Evolutionary conservation across 1,139 yeast genomes (phyloP), one percentile per base, ranked within the genome.

Genomic region (Diutina rugosa): DNA sequence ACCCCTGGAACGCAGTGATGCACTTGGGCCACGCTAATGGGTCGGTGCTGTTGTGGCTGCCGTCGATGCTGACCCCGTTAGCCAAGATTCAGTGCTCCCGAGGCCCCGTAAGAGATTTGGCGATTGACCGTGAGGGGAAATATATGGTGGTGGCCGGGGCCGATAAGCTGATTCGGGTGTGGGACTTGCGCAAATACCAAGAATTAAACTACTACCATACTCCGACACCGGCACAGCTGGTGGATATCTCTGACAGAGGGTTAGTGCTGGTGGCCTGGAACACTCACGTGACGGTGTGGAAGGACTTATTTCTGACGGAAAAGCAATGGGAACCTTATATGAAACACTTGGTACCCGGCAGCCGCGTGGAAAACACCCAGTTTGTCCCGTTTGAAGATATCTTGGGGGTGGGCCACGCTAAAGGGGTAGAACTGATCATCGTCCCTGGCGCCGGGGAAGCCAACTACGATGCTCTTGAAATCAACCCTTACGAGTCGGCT

Each of bases 371-470:
- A 62, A 81, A 79, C 59, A 73, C 84, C 41, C 79, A 79, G 63
- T 90, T 86, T 67, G 95, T 93, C 32, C 99, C 99, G 14, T 93
- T 85, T 69, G 99, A 95, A 72, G 99, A 95, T 87, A 77, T 93
- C 28, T 76, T 95, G 38, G 96, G 97, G 26, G 81, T 87, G 8
- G 98, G 98, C 2, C 96, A 90, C 67, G 78, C 81, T 55, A 71
- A 74, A 14, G 97, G 98, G 29, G 78, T 90, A 57, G 81, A 86
- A 30, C 86, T 95, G 28, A 65, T 95, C 58, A 87, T 95, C 62
- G 80, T 93, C 58, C 99, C 99, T 46, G 99, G 99, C 47, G 77
- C 98, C 55, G 99, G 99, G 75, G 99, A 95, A 72, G 97, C 99
- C 59, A 95, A 95, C 72, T 91, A 81, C 68, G 99, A 95, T 74